Conservation (phyloP, 192 early-diverging fungal species). For the Obelidium mucronatum region DNA sequence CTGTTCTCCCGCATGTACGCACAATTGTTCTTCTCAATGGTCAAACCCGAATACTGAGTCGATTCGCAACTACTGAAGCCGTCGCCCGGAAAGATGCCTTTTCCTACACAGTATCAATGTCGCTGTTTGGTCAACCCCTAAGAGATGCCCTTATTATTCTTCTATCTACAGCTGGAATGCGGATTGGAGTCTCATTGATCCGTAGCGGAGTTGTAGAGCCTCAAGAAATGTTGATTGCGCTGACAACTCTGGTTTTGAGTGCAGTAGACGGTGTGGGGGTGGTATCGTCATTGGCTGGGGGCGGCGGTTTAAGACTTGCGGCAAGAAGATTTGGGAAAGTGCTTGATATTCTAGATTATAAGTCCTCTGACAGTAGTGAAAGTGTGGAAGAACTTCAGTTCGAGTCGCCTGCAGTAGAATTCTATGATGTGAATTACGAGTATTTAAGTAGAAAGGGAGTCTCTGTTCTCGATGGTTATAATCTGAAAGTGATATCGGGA, state of each 20-base stretch:
- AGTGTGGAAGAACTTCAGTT: not conserved
- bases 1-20: not conserved
- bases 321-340: conserved; percentile 17
- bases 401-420: not conserved
- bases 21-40: not conserved
- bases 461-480: conserved; percentile 5
- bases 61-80: not conserved
- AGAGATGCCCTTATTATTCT: conserved; percentile 9
- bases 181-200: not conserved
- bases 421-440: not conserved
- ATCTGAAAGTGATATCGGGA: conserved; percentile 1
- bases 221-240: conserved; percentile 6
- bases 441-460: conserved; percentile 2
- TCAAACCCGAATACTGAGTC: not conserved
- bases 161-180: conserved; percentile 11
- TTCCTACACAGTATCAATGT: not conserved
- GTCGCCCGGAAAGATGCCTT: not conserved
- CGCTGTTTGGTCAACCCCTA: conserved; percentile 1
- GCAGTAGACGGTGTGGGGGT: conserved; percentile 4
- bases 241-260: conserved; percentile 11
- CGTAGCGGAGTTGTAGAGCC: not conserved
- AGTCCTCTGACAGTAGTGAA: not conserved
- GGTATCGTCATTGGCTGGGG: not conserved
- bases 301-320: not conserved
- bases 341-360: not conserved